Conservation (phyloP, 495 filamentous ascomycete genomes). For the Penicillium chermesinum region DNA sequence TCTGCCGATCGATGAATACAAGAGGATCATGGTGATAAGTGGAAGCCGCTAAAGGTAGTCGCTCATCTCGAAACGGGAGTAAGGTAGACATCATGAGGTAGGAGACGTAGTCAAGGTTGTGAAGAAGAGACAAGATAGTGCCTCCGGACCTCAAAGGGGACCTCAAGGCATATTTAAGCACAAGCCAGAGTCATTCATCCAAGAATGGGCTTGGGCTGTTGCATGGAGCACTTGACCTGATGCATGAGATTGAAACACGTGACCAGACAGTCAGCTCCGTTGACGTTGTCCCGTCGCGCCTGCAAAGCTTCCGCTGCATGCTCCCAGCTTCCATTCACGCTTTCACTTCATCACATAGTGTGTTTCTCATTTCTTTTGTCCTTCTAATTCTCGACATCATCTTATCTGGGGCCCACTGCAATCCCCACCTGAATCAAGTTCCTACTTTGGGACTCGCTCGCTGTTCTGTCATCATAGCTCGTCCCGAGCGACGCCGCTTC, state of each 20-base stretch:
- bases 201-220: neutral
- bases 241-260: conserved; percentile 10
- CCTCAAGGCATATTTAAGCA: neutral
- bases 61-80: conserved; percentile 22
- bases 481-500: conserved; percentile 35
- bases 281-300: conserved; percentile 37
- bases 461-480: conserved; percentile 26
- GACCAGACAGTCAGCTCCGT: conserved; percentile 30
- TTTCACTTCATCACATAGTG: conserved; percentile 21
- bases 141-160: neutral
- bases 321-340: conserved; percentile 27
- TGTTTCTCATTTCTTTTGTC: conserved; percentile 17
- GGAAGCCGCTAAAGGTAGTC: conserved; percentile 26
- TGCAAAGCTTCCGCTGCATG: conserved; percentile 34
- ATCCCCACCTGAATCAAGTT: conserved; percentile 1
- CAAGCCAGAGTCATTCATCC: neutral
- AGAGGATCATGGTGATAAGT: conserved; percentile 36
- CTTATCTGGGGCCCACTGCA: conserved; percentile 10
- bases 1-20: conserved; percentile 40
- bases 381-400: conserved; percentile 14
- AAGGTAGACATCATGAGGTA: conserved; percentile 29
- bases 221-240: neutral
- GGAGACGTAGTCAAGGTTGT: neutral
- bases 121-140: neutral
- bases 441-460: conserved; percentile 18